A percentile compares a stretch with the other conserved stretches of the same genome.
Conservation (phyloP, 768 basidiomycete species). For the Boletus insuetus region DNA sequence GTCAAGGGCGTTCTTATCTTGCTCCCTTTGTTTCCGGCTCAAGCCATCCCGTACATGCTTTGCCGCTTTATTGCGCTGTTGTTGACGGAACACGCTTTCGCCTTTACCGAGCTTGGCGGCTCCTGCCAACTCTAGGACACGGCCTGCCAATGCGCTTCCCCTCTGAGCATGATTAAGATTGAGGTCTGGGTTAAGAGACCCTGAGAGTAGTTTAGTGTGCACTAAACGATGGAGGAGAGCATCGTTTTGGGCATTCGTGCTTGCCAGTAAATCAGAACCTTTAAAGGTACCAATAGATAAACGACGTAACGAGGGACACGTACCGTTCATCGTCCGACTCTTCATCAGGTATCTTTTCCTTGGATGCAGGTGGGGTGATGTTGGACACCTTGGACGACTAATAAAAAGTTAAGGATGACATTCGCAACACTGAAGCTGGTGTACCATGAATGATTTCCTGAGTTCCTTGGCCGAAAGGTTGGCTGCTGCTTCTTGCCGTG, state of each 20-base stretch:
- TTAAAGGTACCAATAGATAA: not conserved
- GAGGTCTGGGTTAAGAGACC: conserved; percentile 62
- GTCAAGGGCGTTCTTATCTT: conserved; percentile 53
- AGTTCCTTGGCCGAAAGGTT: conserved; percentile 37
- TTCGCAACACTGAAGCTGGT: not conserved
- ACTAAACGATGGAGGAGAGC: conserved; percentile 73
- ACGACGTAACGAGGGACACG: not conserved
- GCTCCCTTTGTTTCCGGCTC: conserved; percentile 55
- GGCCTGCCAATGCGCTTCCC: conserved; percentile 73
- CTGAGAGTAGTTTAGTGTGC: conserved; percentile 77
- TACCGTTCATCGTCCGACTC: conserved; percentile 61
- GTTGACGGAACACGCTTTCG: conserved; percentile 55
- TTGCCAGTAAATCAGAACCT: conserved; percentile 27
- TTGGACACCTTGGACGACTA: conserved; percentile 80
- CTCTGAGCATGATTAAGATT: conserved; percentile 63
- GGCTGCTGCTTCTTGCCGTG: conserved; percentile 19
- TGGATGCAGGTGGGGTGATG: conserved; percentile 34
- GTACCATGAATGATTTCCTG: conserved; percentile 76
- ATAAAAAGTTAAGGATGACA: conserved; percentile 3
- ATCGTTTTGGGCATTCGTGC: conserved; percentile 76
- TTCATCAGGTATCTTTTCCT: conserved; percentile 23
- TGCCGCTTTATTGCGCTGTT: conserved; percentile 67
- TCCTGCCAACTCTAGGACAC: conserved; percentile 71
- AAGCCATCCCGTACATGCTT: conserved; percentile 75
- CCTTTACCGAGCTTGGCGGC: conserved; percentile 72